Evolutionary conservation across 1,284 basidiomycete species (phyloP).

Genomic region (Afroboletus lepidellus): DNA sequence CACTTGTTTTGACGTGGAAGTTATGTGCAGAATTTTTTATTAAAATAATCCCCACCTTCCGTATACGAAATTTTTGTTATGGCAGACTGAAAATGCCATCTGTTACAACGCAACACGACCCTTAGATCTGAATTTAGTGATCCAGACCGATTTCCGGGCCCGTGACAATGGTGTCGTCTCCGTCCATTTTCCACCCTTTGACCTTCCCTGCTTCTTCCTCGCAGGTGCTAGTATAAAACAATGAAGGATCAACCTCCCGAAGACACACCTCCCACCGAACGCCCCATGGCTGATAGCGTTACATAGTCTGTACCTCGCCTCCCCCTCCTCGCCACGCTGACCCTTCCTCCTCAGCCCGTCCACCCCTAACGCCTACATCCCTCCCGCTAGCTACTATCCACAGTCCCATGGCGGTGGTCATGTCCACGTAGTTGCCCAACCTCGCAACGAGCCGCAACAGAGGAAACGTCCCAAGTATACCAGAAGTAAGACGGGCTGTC

Average conservation of each 20-base stretch:
- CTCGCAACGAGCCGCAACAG: constrained; percentile 51
- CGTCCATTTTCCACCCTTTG: constrained; percentile 46
- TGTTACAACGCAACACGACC: constrained; percentile 41
- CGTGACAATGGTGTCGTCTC: constrained; percentile 47
- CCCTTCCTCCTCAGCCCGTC: constrained; percentile 24
- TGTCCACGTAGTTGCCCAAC: constrained; percentile 47
- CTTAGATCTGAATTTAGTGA: constrained; percentile 66
- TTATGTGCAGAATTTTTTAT: constrained; percentile 34
- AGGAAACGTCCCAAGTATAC: constrained; percentile 85
- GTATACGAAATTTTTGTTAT: constrained; percentile 40
- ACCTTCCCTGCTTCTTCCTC: constrained; percentile 37
- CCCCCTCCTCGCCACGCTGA: constrained; percentile 12
- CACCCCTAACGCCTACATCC: constrained; percentile 45
- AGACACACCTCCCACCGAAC: constrained; percentile 41
- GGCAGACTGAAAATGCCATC: constrained; percentile 41
- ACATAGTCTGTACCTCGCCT: constrained; percentile 50
- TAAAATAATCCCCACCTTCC: constrained; percentile 37
- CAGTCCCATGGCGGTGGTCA: constrained; percentile 38
- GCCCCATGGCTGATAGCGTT: constrained; percentile 56
- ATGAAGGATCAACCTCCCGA: constrained; percentile 42
- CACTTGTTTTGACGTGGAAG: constrained; percentile 33
- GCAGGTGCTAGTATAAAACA: constrained; percentile 38
- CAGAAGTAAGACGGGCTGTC: constrained; percentile 80
- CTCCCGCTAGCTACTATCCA: constrained; percentile 47
- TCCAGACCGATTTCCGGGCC: constrained; percentile 55